These are phyloP conservation scores for Geranium incanum DNA, from an alignment of 441 rosid genomes.

Conservation along the genomic window DNA sequence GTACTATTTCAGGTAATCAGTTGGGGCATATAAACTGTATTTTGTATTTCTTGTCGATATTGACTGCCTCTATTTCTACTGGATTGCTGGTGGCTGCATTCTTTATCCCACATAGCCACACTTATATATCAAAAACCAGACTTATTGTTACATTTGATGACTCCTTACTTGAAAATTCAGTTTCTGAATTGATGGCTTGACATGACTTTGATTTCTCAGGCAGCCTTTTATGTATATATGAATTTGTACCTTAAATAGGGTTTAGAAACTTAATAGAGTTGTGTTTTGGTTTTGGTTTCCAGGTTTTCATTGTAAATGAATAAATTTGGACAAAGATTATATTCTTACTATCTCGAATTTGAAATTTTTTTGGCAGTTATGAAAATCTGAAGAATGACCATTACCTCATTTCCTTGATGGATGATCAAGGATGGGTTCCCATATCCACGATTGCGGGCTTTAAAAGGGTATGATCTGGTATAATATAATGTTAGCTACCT, in stretches of 20 bases:
- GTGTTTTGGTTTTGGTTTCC: neutral
- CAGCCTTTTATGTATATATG: neutral
- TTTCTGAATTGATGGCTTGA: neutral
- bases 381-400: slow-evolving; percentile 65
- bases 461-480: slow-evolving; percentile 57
- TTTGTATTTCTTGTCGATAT: neutral
- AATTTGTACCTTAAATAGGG: neutral
- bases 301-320: neutral
- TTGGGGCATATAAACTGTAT: neutral
- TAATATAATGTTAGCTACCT: neutral
- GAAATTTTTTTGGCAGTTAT: slow-evolving; percentile 48
- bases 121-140: neutral
- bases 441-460: slow-evolving; percentile 59
- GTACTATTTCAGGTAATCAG: slow-evolving; percentile 78
- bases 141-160: neutral
- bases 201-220: neutral
- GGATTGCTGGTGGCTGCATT: slow-evolving; percentile 3
- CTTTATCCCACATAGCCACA: slow-evolving; percentile 3
- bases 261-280: neutral
- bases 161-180: neutral
- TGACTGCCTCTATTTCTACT: neutral
- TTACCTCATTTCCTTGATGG: slow-evolving; percentile 73
- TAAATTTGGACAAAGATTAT: neutral
- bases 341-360: slow-evolving; percentile 12
- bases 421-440: slow-evolving; percentile 86